Percentiles rank a stretch among this genome's conserved stretches.
Conservation (phyloP, 805 yeast genomes). For the Ogataea trehaloabstinens region DNA sequence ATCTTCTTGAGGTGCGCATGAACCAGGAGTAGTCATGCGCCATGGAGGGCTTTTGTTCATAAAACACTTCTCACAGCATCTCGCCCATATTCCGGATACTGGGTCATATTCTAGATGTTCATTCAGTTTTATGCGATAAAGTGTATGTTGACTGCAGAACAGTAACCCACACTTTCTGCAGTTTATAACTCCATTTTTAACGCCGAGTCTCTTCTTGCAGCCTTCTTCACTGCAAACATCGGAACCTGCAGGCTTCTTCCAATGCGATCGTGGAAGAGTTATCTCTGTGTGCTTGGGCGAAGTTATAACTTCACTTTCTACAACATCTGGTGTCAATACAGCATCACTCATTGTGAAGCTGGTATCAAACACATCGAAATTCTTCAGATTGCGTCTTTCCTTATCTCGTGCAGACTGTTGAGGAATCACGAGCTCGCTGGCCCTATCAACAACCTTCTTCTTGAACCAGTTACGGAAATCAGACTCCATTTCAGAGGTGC, state of each 20-base stretch:
- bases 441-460: slow-evolving; percentile 37
- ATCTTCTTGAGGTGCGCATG: slow-evolving; percentile 34
- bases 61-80: slow-evolving; percentile 69
- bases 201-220: slow-evolving; percentile 44
- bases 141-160: slow-evolving; percentile 65
- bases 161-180: slow-evolving; percentile 77
- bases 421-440: slow-evolving; percentile 31
- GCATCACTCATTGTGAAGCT: slow-evolving; percentile 20
- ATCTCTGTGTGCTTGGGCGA: slow-evolving; percentile 1
- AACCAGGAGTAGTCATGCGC: slow-evolving; percentile 6
- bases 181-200: slow-evolving; percentile 58
- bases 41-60: slow-evolving; percentile 29
- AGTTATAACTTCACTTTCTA: background rate
- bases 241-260: slow-evolving; percentile 49
- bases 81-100: slow-evolving; percentile 58
- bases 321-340: slow-evolving; percentile 1
- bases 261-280: slow-evolving; percentile 45
- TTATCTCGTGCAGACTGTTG: slow-evolving; percentile 19
- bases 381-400: slow-evolving; percentile 33
- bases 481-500: slow-evolving; percentile 25
- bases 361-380: slow-evolving; percentile 50
- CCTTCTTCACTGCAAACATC: slow-evolving; percentile 39
- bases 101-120: slow-evolving; percentile 47
- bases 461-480: slow-evolving; percentile 44
- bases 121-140: slow-evolving; percentile 50